Base-by-base conservation (phyloP, 768 basidiomycete genomes). In the Clitopilus hobsonii region DNA sequence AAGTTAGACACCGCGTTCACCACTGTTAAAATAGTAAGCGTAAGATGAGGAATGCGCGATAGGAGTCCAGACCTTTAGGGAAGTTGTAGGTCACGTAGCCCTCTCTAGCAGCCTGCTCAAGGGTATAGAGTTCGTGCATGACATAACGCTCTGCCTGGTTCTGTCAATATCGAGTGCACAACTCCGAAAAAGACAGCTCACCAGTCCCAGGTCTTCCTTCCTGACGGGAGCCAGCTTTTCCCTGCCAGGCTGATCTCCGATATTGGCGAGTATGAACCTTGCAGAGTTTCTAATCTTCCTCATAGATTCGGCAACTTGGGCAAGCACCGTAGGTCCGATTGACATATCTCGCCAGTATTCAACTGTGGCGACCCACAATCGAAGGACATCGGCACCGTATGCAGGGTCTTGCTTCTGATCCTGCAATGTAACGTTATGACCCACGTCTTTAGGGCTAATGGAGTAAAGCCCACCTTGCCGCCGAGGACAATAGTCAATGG, bases 321-420 rank as follows among this genome's bases (percentile, higher is more conserved):
- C 73, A 24, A 98, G 77, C 14, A 90, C 82, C 0, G 79, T 86
- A 1, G 85, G 83, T 0, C 96, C 91, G 51, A 98, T 86, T 5
- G 89, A 82, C 72, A 91, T 90, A 68, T 98, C 96, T 24, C 83
- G 81, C 70, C 89, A 86, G 63, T 91, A 96, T 61, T 97, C 94
- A 22, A 91, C 87, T 0, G 90, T 88, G 2, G 94, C 95, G 8
- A 82, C 89, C 96, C 96, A 99, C 6, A 96, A 74, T 6, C 96
- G 82, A 27, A 98, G 78, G 1, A 88, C 80, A 63, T 98, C 95
- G 6, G 90, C 78, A 1, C 96, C 95, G 67, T 93, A 91, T 0
- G 82, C 86, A 0, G 92, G 89, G 49, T 89, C 75, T 57, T 80
- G 85, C 63, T 83, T 87, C 65, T 77, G 74, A 62, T 89, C 72